Base-by-base conservation (phyloP, 352 stramenopile species). In the Blastocystis sp. region DNA sequence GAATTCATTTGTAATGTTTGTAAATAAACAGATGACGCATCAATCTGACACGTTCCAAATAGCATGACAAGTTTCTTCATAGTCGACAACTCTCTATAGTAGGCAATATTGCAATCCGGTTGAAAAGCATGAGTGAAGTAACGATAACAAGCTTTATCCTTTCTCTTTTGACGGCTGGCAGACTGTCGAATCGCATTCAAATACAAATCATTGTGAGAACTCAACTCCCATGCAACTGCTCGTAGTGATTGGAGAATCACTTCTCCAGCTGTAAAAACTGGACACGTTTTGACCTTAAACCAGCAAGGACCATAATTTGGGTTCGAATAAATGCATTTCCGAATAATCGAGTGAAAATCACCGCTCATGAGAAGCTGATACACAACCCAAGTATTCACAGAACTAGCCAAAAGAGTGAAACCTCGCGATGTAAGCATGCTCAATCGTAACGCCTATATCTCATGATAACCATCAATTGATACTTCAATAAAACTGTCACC, bases 401-500 rank as follows among this genome's bases (percentile, higher is more conserved):
- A 80, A 21, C 12, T 27, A 21, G 58, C 27, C 21, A 80, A 59
- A 24, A 35, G n/a, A 49, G 46, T 29, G 42, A 80, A 80, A 5
- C 7, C n/a, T 4, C 61, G 27, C 6, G 69, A 80, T 19, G 32
- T 49, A 4, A 80, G 12, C 37, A 80, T 59, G 1, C n/a, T 11
- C 14, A 80, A 37, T 29, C 43, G 37, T 4, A 80, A 42, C 21
- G 35, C 21, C 59, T 71, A 71, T 1, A 29, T n/a, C 12, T 6
- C 19, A 35, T 37, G 5, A 37, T 12, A 21, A 3, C 39, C 59
- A n/a, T 32, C 35, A 14, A 46, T 21, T 5, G 6, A 37, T 43
- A 74, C 63, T 29, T 83, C 71, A 56, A 83, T 66, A 24, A 65
- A 83, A 39, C n/a, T 67, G 29, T 83, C 71, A 35, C 71, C 71